phyloP scores from a whole-genome alignment of 768 basidiomycete genomes.

The Asterophora parasitica region DNA sequence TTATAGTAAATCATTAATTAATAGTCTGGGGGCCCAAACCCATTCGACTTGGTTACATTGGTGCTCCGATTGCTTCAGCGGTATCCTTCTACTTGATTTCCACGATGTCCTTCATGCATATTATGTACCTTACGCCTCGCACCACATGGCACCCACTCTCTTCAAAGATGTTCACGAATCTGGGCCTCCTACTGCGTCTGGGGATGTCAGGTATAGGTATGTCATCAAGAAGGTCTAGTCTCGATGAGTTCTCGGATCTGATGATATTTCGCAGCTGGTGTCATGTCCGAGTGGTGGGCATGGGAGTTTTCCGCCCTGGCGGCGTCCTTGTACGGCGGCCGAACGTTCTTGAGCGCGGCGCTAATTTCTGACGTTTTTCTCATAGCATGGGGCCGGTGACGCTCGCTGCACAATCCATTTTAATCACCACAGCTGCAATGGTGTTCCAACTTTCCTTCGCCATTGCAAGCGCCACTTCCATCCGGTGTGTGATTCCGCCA shows the following conservation, averaged over 20 bases:
- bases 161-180: constrained; percentile 54
- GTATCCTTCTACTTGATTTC: constrained; percentile 81
- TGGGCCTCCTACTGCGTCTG: constrained; percentile 66
- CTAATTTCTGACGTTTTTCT: neutral
- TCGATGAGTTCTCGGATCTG: neutral
- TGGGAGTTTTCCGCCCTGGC: constrained; percentile 79
- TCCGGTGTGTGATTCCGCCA: constrained; percentile 56
- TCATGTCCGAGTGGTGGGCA: constrained; percentile 93
- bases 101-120: constrained; percentile 55
- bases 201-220: constrained; percentile 80
- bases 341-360: neutral
- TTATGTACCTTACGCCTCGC: constrained; percentile 49
- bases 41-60: constrained; percentile 81
- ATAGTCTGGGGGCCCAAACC: constrained; percentile 77
- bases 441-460: constrained; percentile 81
- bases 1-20: neutral
- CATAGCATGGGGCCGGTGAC: constrained; percentile 67
- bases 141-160: constrained; percentile 82
- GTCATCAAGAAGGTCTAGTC: neutral
- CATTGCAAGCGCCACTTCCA: constrained; percentile 75
- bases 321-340: constrained; percentile 42
- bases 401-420: constrained; percentile 84
- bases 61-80: constrained; percentile 85
- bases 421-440: constrained; percentile 66
- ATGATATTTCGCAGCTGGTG: constrained; percentile 43